Evolutionary conservation across 164 flowering plant genomes (phyloP), one percentile per base, ranked within the genome.

Genomic region (Litsea cubeba): DNA sequence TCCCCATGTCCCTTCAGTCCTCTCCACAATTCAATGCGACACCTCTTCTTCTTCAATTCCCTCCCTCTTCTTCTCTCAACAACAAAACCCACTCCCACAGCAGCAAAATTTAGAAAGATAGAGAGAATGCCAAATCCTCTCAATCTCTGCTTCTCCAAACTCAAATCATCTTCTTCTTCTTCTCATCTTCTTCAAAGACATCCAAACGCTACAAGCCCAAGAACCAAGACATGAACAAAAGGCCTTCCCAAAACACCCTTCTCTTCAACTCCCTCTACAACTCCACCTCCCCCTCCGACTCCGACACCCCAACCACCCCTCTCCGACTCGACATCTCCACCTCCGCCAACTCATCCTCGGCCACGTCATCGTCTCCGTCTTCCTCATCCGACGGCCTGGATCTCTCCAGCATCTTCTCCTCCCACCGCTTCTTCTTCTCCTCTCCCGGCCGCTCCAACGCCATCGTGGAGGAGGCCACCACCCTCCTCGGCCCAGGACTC

Each of bases 381-480:
- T 78, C 76, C 69, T 28, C 79, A 70, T 63, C 73, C 62, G 78
- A 77, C 28, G 28, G 78, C 12, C 86, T 88, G 0, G 89, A 89
- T 68, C 80, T 89, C 72, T 77, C 97, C 83, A 68, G 87, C 75
- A 66, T 81, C n/a, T 84, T 81, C 62, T 86, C 94, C 71, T 87
- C 93, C 50, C 87, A 84, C n/a, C 91, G 97, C 62, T 89, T 92
- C 85, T 93, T 93, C 85, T 83, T 91, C 88, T 87, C 95, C 69
- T 88, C 93, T 20, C 97, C 97, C 5, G 97, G 94, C 73, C 79
- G 72, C 32, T 88, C 97, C 75, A 93, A 89, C 82, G 86, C 96
- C 77, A 86, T 90, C 72, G 35, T 88, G 63, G 70, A 58, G 2
- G 25, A 60, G 70, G 69, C 12, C 40, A 8, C 78, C 58, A 30